Conservation (phyloP, 352 stramenopile species). For the Blastocystis sp. region DNA sequence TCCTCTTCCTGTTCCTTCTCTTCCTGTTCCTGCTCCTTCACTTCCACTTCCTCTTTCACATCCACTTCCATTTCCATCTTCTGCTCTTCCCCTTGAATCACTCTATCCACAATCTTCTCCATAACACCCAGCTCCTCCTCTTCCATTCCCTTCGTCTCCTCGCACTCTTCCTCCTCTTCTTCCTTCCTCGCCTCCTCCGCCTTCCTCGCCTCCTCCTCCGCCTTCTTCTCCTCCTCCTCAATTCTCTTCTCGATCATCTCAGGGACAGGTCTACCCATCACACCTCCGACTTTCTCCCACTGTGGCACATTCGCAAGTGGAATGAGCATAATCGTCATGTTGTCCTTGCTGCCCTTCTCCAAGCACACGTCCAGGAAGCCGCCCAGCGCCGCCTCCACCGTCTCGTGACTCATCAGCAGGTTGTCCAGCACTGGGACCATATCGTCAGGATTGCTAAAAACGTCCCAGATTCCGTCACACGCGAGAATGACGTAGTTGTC, state of each 20-base stretch:
- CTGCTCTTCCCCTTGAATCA: background rate
- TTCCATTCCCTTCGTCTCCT: background rate
- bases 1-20: background rate
- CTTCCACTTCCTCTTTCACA: background rate
- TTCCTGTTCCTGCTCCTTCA: background rate
- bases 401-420: constrained; percentile 77
- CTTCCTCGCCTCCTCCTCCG: background rate
- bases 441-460: constrained; percentile 85
- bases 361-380: constrained; percentile 77
- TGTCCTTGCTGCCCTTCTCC: constrained; percentile 77
- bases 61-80: background rate
- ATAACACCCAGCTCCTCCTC: background rate
- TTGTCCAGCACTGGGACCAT: constrained; percentile 77
- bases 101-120: background rate
- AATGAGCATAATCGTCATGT: constrained; percentile 78
- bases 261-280: constrained; percentile 2
- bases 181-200: background rate
- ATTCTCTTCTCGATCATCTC: constrained; percentile 31
- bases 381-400: constrained; percentile 10
- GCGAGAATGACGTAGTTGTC: constrained; percentile 89
- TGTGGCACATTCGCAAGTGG: constrained; percentile 74
- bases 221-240: constrained; percentile 29
- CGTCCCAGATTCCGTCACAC: constrained; percentile 91
- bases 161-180: constrained; percentile 6
- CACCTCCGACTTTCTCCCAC: background rate